These are phyloP conservation scores for Penicillium sp. DNA, from an alignment of 2,329 filamentous ascomycete genomes.

Conservation along the genomic window DNA sequence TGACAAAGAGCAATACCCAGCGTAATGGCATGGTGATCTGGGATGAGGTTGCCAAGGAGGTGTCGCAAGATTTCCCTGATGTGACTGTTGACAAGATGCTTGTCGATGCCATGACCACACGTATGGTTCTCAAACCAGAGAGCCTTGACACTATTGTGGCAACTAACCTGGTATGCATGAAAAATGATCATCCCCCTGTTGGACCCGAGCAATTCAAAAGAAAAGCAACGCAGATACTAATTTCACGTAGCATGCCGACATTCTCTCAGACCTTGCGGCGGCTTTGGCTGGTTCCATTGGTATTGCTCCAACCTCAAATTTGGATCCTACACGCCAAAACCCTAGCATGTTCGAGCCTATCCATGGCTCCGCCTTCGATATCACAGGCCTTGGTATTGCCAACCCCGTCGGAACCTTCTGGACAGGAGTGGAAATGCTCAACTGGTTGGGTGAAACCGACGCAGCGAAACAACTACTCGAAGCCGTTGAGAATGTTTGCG, in stretches of 20 bases:
- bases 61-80: slow-evolving; percentile 48
- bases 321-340: slow-evolving; percentile 61
- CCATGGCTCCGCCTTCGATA: slow-evolving; percentile 62
- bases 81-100: slow-evolving; percentile 55
- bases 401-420: slow-evolving; percentile 66
- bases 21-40: slow-evolving; percentile 55
- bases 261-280: slow-evolving; percentile 67
- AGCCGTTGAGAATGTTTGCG: slow-evolving; percentile 59
- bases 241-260: slow-evolving; percentile 51
- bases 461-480: slow-evolving; percentile 57
- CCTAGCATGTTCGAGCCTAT: slow-evolving; percentile 63
- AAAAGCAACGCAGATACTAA: background rate
- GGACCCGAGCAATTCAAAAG: too few relatives aligned
- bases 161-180: slow-evolving; percentile 44
- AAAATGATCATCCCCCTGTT: background rate
- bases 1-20: slow-evolving; percentile 55
- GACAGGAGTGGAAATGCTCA: slow-evolving; percentile 66
- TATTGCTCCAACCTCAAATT: slow-evolving; percentile 66
- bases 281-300: slow-evolving; percentile 67
- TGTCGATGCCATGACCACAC: slow-evolving; percentile 55
- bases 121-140: slow-evolving; percentile 50
- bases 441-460: slow-evolving; percentile 58
- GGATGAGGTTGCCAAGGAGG: slow-evolving; percentile 49
- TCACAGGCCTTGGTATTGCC: slow-evolving; percentile 50
- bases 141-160: slow-evolving; percentile 52